A percentile compares a stretch with the other conserved stretches of the same genome.
Evolutionary conservation across 495 filamentous ascomycete species (phyloP).

Genomic region (Sphaerosporella brunnea): DNA sequence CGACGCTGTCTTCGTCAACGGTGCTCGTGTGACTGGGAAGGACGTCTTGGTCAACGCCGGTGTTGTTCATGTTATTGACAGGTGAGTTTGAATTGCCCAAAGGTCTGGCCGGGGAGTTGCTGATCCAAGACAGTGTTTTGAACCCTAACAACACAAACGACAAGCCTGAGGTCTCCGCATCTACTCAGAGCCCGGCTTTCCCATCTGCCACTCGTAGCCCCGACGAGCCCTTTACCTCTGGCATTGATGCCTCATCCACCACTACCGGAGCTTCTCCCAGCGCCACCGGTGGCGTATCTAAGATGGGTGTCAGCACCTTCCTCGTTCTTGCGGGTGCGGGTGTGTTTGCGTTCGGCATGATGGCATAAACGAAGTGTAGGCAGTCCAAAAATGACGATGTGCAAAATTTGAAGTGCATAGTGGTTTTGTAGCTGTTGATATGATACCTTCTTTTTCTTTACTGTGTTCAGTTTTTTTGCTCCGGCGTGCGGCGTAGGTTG

Average conservation of each 20-base stretch:
- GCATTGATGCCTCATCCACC: conserved; percentile 16
- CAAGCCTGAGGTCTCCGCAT: conserved; percentile 30
- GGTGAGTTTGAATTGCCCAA: no score
- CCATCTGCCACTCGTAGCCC: conserved; percentile 31
- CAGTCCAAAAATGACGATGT: no score
- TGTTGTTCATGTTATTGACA: conserved; percentile 49
- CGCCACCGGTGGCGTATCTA: conserved; percentile 23
- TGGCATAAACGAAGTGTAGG: no score
- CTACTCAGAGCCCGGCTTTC: conserved; percentile 35
- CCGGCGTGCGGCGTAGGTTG: no score
- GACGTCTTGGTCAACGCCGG: conserved; percentile 49
- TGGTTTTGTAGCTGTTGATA: no score
- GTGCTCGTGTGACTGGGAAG: conserved; percentile 36
- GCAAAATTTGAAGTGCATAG: no score
- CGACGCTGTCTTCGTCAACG: conserved; percentile 32
- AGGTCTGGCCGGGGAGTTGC: no score
- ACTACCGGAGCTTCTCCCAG: conserved; percentile 18
- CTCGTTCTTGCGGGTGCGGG: conserved; percentile 29
- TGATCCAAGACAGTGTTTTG: conserved; percentile 36
- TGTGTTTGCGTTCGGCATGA: conserved; percentile 19
- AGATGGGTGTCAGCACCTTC: conserved; percentile 13
- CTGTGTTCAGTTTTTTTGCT: no score
- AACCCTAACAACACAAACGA: conserved; percentile 39
- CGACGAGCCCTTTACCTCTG: conserved; percentile 33
- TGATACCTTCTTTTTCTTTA: no score